phyloP scores from a whole-genome alignment of 371 early-diverging fungal genomes.

The Mucor racemosus region DNA sequence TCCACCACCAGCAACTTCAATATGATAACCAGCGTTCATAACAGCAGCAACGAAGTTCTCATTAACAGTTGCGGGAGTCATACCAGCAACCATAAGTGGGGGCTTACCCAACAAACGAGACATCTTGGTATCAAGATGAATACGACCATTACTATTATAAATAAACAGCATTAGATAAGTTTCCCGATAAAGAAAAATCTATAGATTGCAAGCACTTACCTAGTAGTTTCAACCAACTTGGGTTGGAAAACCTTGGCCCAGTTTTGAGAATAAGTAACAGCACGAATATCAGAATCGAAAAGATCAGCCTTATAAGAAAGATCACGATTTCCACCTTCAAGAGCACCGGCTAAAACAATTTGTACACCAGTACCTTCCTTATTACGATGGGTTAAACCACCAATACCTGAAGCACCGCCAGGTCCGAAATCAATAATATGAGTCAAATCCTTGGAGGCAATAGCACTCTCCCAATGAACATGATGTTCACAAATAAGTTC shows the following conservation, averaged over 20 bases:
- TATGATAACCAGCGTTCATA: constrained; percentile 93
- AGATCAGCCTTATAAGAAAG: constrained; percentile 84
- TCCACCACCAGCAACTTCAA: constrained; percentile 96
- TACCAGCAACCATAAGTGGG: constrained; percentile 92
- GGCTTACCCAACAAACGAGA: constrained; percentile 87
- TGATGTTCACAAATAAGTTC: constrained; percentile 82
- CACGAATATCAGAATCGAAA: constrained; percentile 77
- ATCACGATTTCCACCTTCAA: constrained; percentile 70
- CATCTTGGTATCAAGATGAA: constrained; percentile 91
- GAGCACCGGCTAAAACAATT: constrained; percentile 77
- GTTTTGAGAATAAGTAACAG: constrained; percentile 87
- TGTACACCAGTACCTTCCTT: constrained; percentile 96
- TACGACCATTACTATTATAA: constrained; percentile 60
- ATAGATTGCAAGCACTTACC: constrained; percentile 26
- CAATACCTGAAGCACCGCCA: constrained; percentile 88
- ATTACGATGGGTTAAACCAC: constrained; percentile 89
- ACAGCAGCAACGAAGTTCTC: constrained; percentile 83
- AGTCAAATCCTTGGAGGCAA: constrained; percentile 70
- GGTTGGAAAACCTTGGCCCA: constrained; percentile 93
- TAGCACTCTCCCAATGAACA: constrained; percentile 91
- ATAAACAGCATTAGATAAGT: not conserved
- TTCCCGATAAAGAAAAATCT: not conserved
- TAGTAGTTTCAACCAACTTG: constrained; percentile 61
- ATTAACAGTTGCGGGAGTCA: constrained; percentile 87
- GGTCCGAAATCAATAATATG: constrained; percentile 96